These are phyloP conservation scores for Pyronema omphalodes DNA, from an alignment of 495 filamentous ascomycete genomes.

Conservation along the genomic window DNA sequence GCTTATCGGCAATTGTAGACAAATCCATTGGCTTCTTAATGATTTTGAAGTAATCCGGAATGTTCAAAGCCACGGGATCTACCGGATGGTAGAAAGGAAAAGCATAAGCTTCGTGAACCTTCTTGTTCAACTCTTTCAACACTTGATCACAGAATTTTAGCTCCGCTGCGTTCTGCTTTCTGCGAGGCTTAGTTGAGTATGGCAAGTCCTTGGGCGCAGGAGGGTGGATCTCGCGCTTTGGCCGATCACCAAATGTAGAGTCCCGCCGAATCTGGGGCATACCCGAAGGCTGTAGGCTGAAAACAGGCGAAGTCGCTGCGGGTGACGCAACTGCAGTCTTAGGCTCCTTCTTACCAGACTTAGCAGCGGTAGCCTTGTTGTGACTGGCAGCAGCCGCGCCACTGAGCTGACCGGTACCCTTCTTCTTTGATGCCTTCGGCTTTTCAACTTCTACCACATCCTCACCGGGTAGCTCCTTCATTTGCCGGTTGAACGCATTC, in stretches of 20 bases:
- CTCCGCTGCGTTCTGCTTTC: slow-evolving; percentile 82
- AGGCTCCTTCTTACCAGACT: slow-evolving; percentile 23
- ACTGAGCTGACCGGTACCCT: slow-evolving; percentile 31
- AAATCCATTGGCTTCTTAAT: slow-evolving; percentile 97
- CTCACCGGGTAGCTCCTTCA: slow-evolving; percentile 31
- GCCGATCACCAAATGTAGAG: slow-evolving; percentile 56
- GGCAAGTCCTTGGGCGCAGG: slow-evolving; percentile 72
- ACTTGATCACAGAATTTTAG: slow-evolving; percentile 77
- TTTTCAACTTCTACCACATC: slow-evolving; percentile 36
- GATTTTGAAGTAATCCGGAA: slow-evolving; percentile 78
- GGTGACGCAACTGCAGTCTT: slow-evolving; percentile 37
- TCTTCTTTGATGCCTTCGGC: slow-evolving; percentile 32
- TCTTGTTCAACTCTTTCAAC: slow-evolving; percentile 56
- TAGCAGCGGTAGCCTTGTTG: slow-evolving; percentile 21
- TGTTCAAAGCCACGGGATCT: slow-evolving; percentile 85
- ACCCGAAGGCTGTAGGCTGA: slow-evolving; percentile 65
- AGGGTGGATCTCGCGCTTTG: slow-evolving; percentile 86
- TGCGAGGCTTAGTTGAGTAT: slow-evolving; percentile 68
- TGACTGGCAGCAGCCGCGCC: slow-evolving; percentile 23
- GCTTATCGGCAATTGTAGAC: slow-evolving; percentile 52
- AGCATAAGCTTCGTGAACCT: slow-evolving; percentile 45
- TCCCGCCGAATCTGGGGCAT: slow-evolving; percentile 87
- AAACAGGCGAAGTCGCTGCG: slow-evolving; percentile 39
- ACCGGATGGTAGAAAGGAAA: slow-evolving; percentile 63
- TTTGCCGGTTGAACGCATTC: slow-evolving; percentile 41